Evolutionary conservation across 257 asterid genomes (phyloP), one percentile per base, ranked within the genome.

Genomic region (Solanum piurae): DNA sequence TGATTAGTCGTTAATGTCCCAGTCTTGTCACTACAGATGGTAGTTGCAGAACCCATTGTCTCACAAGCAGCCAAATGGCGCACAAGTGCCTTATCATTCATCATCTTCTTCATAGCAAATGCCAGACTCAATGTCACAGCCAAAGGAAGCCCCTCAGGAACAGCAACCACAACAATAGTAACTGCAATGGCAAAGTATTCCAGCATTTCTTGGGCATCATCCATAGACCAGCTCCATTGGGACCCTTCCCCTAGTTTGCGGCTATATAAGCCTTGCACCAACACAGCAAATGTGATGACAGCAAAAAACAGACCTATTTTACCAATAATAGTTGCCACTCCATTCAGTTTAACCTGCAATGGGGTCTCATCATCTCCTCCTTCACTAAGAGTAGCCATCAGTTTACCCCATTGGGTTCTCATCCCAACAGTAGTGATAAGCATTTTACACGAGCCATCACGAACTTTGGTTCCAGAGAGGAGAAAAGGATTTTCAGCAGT

Each of bases 281-380:
- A 92, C 82, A 95, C 98, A 83, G 96, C 92, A 89, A 95, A 95
- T 27, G 98, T 95, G 87, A 95, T 93, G 73, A 95, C 93, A 86
- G 98, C 98, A 72, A 95, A 95, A 91, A 95, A 95, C 72, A 95
- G 93, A 64, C 98, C 98, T 73, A 95, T 92, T 89, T 95, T 95
- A 13, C 98, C 98, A 66, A 95, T 95, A 73, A 95, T 94, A 13
- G 98, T 95, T 7, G 98, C 98, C 79, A 95, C 98, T 66, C 98
- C 98, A 87, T 95, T 95, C 84, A 94, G 90, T 88, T 95, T 95
- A 62, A 95, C 98, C 88, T 95, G 98, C 92, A 95, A 91, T 13
- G 98, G 98, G 52, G 98, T 94, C 92, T 95, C 98, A 87, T 95
- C 98, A 86, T 95, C 98, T 73, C 98, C 98, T 9, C 98, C 98